Base-by-base conservation (phyloP, 352 stramenopile genomes). In the Globisporangium irregulare region DNA sequence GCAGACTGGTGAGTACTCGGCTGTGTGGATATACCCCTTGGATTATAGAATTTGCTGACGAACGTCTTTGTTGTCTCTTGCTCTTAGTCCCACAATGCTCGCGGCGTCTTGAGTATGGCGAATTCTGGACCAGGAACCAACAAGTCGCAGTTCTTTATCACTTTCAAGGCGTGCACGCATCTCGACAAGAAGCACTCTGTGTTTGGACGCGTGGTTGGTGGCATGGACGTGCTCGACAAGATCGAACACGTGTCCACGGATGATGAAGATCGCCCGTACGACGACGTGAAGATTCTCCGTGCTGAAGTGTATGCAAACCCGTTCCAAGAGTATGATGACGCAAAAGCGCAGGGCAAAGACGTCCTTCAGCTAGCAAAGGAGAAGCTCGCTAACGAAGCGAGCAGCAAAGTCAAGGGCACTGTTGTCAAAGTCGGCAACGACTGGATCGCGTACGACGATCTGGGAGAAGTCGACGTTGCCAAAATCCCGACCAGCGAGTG, bases 61-160 rank as follows among this genome's bases (percentile, higher is more conserved):
- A 10, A 48, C 6, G 1, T 48, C 5, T 56, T 57, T 22, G 15
- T 60, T 20, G 27, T 57, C 38, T 46, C 14, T 29, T 8, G 9
- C 1, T 9, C 9, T 9, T 54, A 94, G 77, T 83, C 70, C 48
- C 97, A 99, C 75, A 84, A 93, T 36, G 86, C 79, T 29, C 74
- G 82, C 29, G 97, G 97, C 8, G 83, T 99, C 29, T 64, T 99
- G 29, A 97, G 86, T 58, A 99, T 99, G 97, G 98, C 98, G 0
- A 99, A 99, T 72, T 89, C 92, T 10, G 98, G 97, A 9, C 86
- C 90, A n/a, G 83, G 94, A 25, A 99, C 94, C 2, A 99, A 99
- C 77, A 90, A 89, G 32, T 97, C 92, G n/a, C 98, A 99, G 86
- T 99, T 99, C 78, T 99, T 99, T 76, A 97, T 99, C 67, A 99